Evolutionary conservation across 2,329 filamentous ascomycete genomes (phyloP), one percentile per base, ranked within the genome.

Genomic region (Colletotrichum sp.): DNA sequence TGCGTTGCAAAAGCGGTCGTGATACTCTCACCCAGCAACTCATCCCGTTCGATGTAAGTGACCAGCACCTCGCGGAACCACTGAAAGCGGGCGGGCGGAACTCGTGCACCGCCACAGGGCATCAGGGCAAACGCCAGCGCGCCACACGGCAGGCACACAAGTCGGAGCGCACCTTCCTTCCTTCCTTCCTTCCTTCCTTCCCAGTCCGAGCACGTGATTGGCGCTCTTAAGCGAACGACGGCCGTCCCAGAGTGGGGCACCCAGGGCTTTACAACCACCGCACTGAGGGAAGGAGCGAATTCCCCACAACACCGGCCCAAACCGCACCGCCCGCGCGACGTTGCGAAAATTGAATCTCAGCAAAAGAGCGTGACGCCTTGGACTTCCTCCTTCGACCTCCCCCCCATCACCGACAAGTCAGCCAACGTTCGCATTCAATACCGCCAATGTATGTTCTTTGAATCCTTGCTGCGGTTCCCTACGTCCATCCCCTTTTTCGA

Each of bases 341-440:
- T 71, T 48, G 38, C 71, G 73, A 74, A 74, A 74, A 72, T 74
- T 67, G 72, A 72, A 61, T 74, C 69, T 72, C 69, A 62, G 64
- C 34, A 32, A 69, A 61, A 72, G 61, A 38, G 62, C 52, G 69
- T 21, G 24, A 34, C n/a, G 55, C 67, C 56, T 28, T 30, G 34
- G 55, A 56, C 67, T 38, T 30, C 28, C 34, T 48, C 61, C 38
- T 64, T 75, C 48, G 67, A 70, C 69, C 62, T 55, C 72, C 72
- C 69, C 69, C 48, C 32, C 71, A 69, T 72, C 69, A 75, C 63
- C 73, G 73, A 75, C 73, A 75, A 75, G 73, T 75, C 73, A 75
- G 69, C 73, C 43, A 73, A 67, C 73, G 73, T 75, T 68, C 73
- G 73, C 73, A 75, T 72, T 73, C 73, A 75, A 73, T 55, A 75